Evolutionary conservation across 2,329 filamentous ascomycete genomes (phyloP).

Genomic region (Talaromyces sp.): DNA sequence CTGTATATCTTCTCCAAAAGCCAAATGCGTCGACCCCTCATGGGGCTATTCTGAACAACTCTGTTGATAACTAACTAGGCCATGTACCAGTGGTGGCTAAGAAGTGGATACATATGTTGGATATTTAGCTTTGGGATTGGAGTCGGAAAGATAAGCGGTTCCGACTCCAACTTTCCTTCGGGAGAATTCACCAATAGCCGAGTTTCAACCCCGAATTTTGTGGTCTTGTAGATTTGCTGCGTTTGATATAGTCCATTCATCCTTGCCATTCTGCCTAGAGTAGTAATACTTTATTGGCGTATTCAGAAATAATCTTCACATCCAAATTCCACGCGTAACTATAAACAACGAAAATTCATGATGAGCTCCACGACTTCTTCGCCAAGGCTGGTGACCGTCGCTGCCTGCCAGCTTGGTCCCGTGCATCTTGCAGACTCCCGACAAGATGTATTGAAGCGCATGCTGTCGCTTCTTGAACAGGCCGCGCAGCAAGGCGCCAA

Average conservation of each 20-base stretch:
- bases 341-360: not conserved
- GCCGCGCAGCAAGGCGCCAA: conserved; percentile 43
- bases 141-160: conserved; percentile 3
- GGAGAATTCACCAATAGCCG: conserved; percentile 1
- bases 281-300: not conserved
- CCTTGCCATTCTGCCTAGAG: not conserved
- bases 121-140: not conserved
- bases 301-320: conserved; percentile 1
- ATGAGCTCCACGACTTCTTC: conserved; percentile 8
- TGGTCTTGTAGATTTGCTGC: not conserved
- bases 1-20: conserved; percentile 1
- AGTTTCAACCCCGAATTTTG: conserved; percentile 3
- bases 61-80: not conserved
- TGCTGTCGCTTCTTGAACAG: conserved; percentile 45
- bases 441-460: conserved; percentile 41
- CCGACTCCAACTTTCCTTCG: not conserved
- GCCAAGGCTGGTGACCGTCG: conserved; percentile 18
- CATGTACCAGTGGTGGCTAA: not conserved
- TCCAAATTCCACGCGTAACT: not conserved
- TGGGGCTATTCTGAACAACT: not conserved
- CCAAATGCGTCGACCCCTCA: not conserved
- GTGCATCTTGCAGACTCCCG: conserved; percentile 41
- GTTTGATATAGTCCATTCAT: conserved; percentile 3
- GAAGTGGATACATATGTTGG: not conserved
- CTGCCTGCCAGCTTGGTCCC: conserved; percentile 52